Conservation (phyloP, 2,329 filamentous ascomycete species). For the Aspergillus neotritici region DNA sequence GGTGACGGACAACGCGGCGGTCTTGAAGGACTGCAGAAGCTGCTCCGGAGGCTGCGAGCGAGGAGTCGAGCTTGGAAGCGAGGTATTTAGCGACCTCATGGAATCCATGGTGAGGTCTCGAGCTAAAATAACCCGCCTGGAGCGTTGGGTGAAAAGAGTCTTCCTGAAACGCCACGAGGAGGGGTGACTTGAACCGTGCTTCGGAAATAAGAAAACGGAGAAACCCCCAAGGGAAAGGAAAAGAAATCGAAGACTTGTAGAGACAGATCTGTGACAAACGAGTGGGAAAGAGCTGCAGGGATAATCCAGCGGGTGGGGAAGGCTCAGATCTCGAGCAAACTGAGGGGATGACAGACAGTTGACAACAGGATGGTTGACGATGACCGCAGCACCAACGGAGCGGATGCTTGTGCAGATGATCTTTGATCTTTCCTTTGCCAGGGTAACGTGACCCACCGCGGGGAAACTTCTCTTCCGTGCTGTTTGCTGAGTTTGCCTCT, state of each 20-base stretch:
- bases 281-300: conserved; percentile 1
- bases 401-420: conserved; percentile 20
- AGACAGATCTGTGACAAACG: no score
- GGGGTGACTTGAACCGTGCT: conserved; percentile 19
- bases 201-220: background rate
- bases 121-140: conserved; percentile 7
- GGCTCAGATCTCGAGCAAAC: background rate
- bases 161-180: conserved; percentile 9
- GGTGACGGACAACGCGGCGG: conserved; percentile 86
- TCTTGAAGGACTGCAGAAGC: conserved; percentile 83
- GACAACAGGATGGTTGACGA: background rate
- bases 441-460: conserved; percentile 37
- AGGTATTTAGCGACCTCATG: conserved; percentile 59
- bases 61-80: conserved; percentile 50
- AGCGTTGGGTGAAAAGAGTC: conserved; percentile 2
- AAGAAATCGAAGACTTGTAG: conserved; percentile 1
- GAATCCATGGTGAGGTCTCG: conserved; percentile 50
- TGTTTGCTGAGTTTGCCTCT: conserved; percentile 7
- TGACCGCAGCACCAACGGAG: background rate
- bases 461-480: conserved; percentile 25
- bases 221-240: background rate
- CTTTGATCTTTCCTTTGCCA: conserved; percentile 28
- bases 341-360: background rate
- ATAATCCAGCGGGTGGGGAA: conserved; percentile 5
- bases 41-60: conserved; percentile 45